phyloP scores from a whole-genome alignment of 768 basidiomycete genomes.

The Cubamyces lactineus region DNA sequence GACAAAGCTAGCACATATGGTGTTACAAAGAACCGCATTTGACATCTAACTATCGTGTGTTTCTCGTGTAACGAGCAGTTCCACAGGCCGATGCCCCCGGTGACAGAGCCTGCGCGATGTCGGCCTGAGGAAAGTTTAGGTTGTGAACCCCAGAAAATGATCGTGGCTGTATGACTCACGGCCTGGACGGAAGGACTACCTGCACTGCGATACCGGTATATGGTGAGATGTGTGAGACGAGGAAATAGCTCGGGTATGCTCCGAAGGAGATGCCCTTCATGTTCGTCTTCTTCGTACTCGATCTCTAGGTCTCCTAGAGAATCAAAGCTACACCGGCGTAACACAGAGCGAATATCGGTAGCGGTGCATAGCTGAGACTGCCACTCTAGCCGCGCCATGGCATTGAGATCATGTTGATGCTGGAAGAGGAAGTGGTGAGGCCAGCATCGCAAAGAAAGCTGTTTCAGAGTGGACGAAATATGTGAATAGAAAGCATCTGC shows the following conservation, averaged over 20 bases:
- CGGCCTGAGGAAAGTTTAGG: no score
- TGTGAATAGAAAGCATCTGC: background rate
- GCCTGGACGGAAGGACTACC: background rate
- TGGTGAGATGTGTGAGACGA: background rate
- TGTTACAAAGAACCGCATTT: no score
- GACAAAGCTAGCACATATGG: no score
- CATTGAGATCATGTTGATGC: background rate
- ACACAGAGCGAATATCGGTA: background rate
- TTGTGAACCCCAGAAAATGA: no score
- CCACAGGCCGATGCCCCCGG: no score
- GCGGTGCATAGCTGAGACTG: background rate
- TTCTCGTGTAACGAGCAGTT: no score
- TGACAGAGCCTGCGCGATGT: background rate
- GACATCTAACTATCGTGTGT: no score
- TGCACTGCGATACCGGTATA: background rate
- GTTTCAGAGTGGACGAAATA: background rate
- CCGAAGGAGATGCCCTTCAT: background rate
- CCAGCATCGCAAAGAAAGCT: background rate
- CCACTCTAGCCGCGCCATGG: background rate
- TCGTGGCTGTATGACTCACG: no score
- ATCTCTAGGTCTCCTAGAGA: background rate
- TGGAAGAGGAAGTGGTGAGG: background rate
- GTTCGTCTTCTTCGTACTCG: slow-evolving; percentile 3
- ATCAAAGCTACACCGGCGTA: background rate
- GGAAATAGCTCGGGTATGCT: background rate